phyloP scores from a whole-genome alignment of 2,329 filamentous ascomycete species.

The Zasmidium angulare region DNA sequence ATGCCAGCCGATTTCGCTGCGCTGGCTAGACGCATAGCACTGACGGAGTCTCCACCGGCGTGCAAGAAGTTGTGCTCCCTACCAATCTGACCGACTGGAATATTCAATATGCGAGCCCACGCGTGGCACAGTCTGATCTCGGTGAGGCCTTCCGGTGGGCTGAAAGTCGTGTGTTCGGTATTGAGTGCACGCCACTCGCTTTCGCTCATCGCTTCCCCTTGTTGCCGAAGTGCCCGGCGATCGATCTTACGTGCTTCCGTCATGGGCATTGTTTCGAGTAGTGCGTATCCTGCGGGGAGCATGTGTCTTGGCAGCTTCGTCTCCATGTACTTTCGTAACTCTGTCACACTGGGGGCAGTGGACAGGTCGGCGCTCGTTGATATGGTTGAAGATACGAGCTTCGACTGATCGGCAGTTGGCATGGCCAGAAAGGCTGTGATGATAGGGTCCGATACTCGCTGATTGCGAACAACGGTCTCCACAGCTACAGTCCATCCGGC shows the following conservation, averaged over 20 bases:
- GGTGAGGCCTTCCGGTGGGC: not conserved
- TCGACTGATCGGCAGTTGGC: not conserved
- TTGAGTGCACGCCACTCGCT: constrained; percentile 23
- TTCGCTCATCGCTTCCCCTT: constrained; percentile 35
- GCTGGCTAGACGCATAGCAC: not conserved
- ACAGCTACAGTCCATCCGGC: not conserved
- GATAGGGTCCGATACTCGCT: too few relatives aligned
- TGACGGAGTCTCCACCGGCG: not conserved
- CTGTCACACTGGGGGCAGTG: too few relatives aligned
- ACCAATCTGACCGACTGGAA: not conserved
- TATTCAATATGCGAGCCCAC: not conserved
- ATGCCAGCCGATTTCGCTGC: not conserved
- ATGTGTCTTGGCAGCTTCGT: constrained; percentile 62
- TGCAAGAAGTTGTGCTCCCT: not conserved
- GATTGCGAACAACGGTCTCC: too few relatives aligned
- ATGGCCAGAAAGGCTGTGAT: not conserved
- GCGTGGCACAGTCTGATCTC: not conserved
- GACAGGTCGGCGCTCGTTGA: too few relatives aligned
- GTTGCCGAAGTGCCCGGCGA: constrained; percentile 48
- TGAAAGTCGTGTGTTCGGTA: constrained; percentile 3
- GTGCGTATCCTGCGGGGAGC: constrained; percentile 70
- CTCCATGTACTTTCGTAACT: not conserved
- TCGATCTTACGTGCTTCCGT: constrained; percentile 73
- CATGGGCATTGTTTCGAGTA: constrained; percentile 65
- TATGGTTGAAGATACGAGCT: too few relatives aligned